Base-by-base conservation (phyloP, 2,329 filamentous ascomycete species). In the Xylaria hypoxylon region DNA sequence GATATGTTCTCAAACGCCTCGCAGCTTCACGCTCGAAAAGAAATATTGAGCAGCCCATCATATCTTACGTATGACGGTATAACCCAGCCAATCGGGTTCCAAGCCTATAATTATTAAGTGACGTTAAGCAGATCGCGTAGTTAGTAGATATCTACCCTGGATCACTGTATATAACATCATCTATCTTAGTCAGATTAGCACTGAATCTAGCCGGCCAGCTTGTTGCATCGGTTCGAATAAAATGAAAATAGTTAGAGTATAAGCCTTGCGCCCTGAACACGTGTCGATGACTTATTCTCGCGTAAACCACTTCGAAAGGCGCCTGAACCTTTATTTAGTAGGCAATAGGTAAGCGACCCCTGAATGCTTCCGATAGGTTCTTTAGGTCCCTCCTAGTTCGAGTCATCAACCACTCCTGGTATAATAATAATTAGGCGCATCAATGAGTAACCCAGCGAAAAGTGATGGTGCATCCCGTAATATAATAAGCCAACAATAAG, bases 41-140 rank as follows among this genome's bases (percentile, higher is more conserved):
- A 35, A 35, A 17, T 31, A 35, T 13, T 31, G 28, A 53, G 24
- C 8, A n/a, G 8, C 44, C 44, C 44, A 17, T n/a, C 44, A 33
- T 15, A 51, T 60, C 62, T 65, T 42, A 64, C 62, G 62, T 64
- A 35, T 60, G 58, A 56, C 38, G 57, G 40, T 40, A 56, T 4
- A 15, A 15, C 7, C 44, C 24, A 38, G 7, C 55, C 33, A 56
- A 50, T 65, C 22, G 44, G 42, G 42, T 1, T 11, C 22, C 2
- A 4, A 6, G 35, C 22, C n/a, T n/a, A 51, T 22, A 35, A 6
- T 53, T 44, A 45, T 56, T 53, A 31, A 59, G 28, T 48, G 17
- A 48, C 59, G 28, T 56, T 31, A 47, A 44, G 26, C 15, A 22
- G 19, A 62, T 4, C 33, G 19, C 22, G 24, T 24, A 48, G 17